These are phyloP conservation scores for Pythium rishiriense DNA, from an alignment of 352 stramenopile genomes.

Conservation along the genomic window DNA sequence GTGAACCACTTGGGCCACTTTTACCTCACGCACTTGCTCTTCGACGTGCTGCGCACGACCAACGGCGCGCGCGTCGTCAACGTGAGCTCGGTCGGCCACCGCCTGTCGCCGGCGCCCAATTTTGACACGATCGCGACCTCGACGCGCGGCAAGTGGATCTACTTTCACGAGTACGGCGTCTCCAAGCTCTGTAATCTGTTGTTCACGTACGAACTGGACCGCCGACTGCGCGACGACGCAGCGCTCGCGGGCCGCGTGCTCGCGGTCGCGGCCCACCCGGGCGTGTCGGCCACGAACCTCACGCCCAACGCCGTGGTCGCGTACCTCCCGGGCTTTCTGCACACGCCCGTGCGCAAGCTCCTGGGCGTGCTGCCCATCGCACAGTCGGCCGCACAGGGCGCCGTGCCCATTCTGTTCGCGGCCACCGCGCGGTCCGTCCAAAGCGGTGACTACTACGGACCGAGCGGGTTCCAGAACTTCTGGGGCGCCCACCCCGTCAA, in stretches of 20 bases:
- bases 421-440: constrained; percentile 20
- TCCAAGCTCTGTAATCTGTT: constrained; percentile 32
- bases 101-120: constrained; percentile 4
- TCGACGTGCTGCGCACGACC: constrained; percentile 37
- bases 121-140: constrained; percentile 23
- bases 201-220: constrained; percentile 31
- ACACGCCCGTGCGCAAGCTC: constrained; percentile 17
- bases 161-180: constrained; percentile 47
- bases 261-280: constrained; percentile 29
- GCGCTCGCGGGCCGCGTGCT: constrained; percentile 27
- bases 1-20: constrained; percentile 80
- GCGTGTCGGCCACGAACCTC: constrained; percentile 28
- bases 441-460: constrained; percentile 24
- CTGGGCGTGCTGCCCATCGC: constrained; percentile 15
- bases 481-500: constrained; percentile 13
- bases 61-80: constrained; percentile 40
- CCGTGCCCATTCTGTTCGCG: constrained; percentile 22
- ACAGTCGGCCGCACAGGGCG: constrained; percentile 17
- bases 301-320: constrained; percentile 25
- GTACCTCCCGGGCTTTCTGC: constrained; percentile 30
- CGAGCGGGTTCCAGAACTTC: constrained; percentile 23
- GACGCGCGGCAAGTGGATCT: constrained; percentile 25
- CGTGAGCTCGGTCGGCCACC: constrained; percentile 39
- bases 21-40: constrained; percentile 53
- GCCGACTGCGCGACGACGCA: constrained; percentile 25